phyloP scores from a whole-genome alignment of 75 land plant genomes.

The Adiantum capillusveneris region DNA sequence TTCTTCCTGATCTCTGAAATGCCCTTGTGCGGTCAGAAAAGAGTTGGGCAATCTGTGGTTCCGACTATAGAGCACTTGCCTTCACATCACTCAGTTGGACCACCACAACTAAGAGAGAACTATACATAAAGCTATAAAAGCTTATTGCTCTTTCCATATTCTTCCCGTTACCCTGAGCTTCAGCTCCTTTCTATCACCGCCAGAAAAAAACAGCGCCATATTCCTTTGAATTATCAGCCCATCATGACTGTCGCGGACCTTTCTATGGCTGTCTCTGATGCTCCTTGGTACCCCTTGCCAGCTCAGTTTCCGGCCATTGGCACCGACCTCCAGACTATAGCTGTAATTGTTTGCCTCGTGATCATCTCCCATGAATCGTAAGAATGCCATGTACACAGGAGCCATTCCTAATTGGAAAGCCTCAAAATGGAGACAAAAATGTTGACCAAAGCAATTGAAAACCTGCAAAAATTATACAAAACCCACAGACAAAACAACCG shows the following conservation, averaged over 20 bases:
- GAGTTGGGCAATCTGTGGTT: too few relatives aligned
- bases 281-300: conserved; percentile 59
- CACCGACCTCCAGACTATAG: conserved; percentile 53
- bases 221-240: conserved; percentile 47
- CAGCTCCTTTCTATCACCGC: conserved; percentile 45
- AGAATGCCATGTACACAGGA: conserved; percentile 51
- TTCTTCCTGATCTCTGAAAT: too few relatives aligned
- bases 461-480: conserved; percentile 23
- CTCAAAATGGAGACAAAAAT: conserved; percentile 60
- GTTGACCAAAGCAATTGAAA: conserved; percentile 58
- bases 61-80: too few relatives aligned
- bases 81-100: too few relatives aligned
- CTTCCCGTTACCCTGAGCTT: conserved; percentile 51
- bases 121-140: background rate
- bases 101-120: too few relatives aligned
- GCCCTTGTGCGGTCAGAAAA: too few relatives aligned
- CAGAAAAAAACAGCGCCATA: conserved; percentile 48
- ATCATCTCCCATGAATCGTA: conserved; percentile 57
- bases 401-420: conserved; percentile 52
- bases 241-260: conserved; percentile 49
- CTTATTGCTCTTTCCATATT: conserved; percentile 47
- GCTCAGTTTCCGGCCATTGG: conserved; percentile 41
- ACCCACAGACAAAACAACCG: too few relatives aligned
- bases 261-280: conserved; percentile 48
- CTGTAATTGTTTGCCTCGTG: conserved; percentile 49